Evolutionary conservation across 192 early-diverging fungal species (phyloP), one percentile per base, ranked within the genome.

Genomic region (Entomortierella lignicola): DNA sequence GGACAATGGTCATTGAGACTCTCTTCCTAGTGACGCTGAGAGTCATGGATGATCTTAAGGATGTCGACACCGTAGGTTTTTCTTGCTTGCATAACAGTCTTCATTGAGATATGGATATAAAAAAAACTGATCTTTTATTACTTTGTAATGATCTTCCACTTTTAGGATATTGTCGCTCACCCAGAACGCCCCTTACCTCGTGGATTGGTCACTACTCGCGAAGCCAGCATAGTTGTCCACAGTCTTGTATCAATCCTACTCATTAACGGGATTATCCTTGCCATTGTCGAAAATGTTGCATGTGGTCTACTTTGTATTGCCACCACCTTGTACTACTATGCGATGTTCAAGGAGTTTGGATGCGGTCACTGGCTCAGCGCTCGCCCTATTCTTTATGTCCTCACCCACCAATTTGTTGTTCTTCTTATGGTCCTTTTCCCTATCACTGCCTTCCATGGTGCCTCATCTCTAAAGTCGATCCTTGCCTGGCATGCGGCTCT

Each of bases 321-420:
- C 29, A 77, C 74, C 41, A 77, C 74, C 23, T n/a, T 62, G 23
- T 77, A 77, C 50, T 77, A 77, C 61, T 77, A 77, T 15, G 60
- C 66, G 51, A 77, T 77, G 74, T 77, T 77, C 55, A 77, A 77
- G 26, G 74, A 77, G 61, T 77, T 77, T 69, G 74, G 74, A 21
- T 77, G 74, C 31, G 74, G 74, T 31, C 74, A 77, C 50, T 77
- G 74, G 74, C 56, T 77, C 39, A 77, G 74, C 26, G 74, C 74
- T 26, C 74, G 74, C 41, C 74, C 74, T 4, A 77, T 77, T 55
- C 74, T 77, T 39, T 77, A 77, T 29, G 61, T 77, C 30, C 60
- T 77, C 66, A 55, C 74, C 10, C 74, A 77, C 31, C 74, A 77
- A 27, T 55, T 77, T 29, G 74, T 77, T 21, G 50, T 77, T 37